These are phyloP conservation scores for Mucor piriformis DNA, from an alignment of 371 early-diverging fungal species.

Conservation along the genomic window DNA sequence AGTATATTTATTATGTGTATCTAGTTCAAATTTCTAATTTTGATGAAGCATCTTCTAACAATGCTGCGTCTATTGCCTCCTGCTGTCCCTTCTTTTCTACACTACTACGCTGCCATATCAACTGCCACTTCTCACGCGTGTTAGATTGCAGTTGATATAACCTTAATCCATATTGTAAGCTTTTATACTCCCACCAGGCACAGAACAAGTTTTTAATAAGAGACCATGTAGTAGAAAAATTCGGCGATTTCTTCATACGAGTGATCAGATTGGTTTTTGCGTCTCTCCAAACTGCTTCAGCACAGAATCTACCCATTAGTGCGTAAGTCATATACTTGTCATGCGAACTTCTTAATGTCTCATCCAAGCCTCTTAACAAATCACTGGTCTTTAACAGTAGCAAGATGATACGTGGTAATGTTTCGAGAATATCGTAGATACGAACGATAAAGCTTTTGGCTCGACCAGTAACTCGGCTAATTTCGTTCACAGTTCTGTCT, in stretches of 20 bases:
- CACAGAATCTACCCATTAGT: conserved; percentile 61
- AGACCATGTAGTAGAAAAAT: conserved; percentile 4
- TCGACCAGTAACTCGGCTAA: conserved; percentile 36
- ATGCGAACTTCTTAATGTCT: conserved; percentile 40
- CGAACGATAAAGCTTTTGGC: conserved; percentile 66
- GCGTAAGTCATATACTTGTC: conserved; percentile 56
- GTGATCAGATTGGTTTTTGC: conserved; percentile 17
- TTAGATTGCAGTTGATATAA: conserved; percentile 17
- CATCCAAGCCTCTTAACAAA: conserved; percentile 70
- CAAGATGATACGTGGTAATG: conserved; percentile 80
- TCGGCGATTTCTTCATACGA: conserved; percentile 33
- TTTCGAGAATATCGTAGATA: conserved; percentile 80
- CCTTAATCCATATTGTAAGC: conserved; percentile 13
- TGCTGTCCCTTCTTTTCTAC: no score
- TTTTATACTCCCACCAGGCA: conserved; percentile 25
- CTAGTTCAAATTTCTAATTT: no score
- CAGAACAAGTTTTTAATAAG: conserved; percentile 5
- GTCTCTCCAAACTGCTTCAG: conserved; percentile 56
- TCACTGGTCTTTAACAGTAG: conserved; percentile 92
- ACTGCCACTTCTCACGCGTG: conserved; percentile 10
- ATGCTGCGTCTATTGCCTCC: no score
- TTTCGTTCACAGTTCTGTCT: conserved; percentile 52
- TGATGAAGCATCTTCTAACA: no score
- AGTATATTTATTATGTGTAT: no score
- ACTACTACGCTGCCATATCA: conserved; percentile 16